Conservation (phyloP, 2,329 filamentous ascomycete species). For the Trichoderma aggressivum region DNA sequence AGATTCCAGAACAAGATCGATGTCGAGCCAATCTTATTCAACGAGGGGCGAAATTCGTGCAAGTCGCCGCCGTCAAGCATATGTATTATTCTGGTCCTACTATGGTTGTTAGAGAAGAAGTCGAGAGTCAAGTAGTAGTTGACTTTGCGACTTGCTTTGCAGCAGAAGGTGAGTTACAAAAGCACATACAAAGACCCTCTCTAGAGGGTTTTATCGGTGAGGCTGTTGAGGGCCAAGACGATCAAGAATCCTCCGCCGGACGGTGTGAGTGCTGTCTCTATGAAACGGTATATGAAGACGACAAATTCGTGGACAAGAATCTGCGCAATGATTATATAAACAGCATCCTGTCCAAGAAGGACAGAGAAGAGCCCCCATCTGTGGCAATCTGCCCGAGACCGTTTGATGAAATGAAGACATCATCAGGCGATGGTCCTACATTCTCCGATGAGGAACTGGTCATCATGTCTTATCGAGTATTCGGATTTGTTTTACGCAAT, state of each 20-base stretch:
- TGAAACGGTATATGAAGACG: not conserved
- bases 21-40: slow-evolving; percentile 21
- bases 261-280: not conserved
- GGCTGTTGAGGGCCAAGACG: no score
- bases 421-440: not conserved
- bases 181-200: no score
- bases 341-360: not conserved
- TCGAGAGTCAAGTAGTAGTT: slow-evolving; percentile 12
- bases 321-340: not conserved
- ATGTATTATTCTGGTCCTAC: slow-evolving; percentile 26
- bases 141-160: slow-evolving; percentile 2
- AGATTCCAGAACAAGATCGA: not conserved
- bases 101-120: not conserved
- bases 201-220: no score
- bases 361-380: not conserved
- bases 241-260: not conserved
- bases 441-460: slow-evolving; percentile 26
- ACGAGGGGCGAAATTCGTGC: slow-evolving; percentile 24
- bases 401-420: not conserved
- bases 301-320: slow-evolving; percentile 5
- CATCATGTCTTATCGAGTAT: slow-evolving; percentile 33
- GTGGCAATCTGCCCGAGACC: not conserved
- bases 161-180: no score
- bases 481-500: slow-evolving; percentile 32
- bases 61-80: slow-evolving; percentile 22